These are phyloP conservation scores for Paragyromitra xinjiangensis DNA, from an alignment of 495 filamentous ascomycete genomes.

Conservation along the genomic window DNA sequence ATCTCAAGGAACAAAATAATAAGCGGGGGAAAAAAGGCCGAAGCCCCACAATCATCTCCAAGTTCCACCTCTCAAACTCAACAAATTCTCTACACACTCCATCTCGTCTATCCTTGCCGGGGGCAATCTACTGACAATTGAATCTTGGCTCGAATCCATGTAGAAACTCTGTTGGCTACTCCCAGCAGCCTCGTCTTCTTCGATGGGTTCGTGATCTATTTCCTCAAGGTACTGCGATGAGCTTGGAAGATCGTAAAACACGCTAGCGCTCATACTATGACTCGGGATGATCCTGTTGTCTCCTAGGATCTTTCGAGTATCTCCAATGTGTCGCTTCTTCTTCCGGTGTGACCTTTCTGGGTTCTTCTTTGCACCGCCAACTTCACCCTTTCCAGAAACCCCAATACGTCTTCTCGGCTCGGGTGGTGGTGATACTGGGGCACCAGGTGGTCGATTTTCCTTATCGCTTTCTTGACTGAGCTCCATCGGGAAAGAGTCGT, in stretches of 20 bases:
- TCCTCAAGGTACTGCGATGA: slow-evolving; percentile 28
- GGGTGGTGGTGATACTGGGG: slow-evolving; percentile 53
- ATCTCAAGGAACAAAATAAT: background rate
- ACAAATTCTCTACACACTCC: slow-evolving; percentile 56
- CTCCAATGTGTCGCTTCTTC: slow-evolving; percentile 22
- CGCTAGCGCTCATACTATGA: slow-evolving; percentile 6
- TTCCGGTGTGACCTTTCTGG: slow-evolving; percentile 21
- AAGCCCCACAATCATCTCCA: slow-evolving; percentile 43
- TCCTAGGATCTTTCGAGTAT: slow-evolving; percentile 25
- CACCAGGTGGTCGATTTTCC: slow-evolving; percentile 53
- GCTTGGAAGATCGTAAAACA: slow-evolving; percentile 17
- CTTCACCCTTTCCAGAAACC: slow-evolving; percentile 39
- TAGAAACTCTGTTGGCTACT: slow-evolving; percentile 36
- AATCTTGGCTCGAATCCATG: slow-evolving; percentile 34
- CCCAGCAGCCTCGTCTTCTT: slow-evolving; percentile 15
- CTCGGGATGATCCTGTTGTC: slow-evolving; percentile 27
- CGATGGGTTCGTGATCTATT: slow-evolving; percentile 6
- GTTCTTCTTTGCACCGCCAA: slow-evolving; percentile 28
- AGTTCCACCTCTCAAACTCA: slow-evolving; percentile 54
- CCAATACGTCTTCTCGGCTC: slow-evolving; percentile 42
- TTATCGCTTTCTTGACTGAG: slow-evolving; percentile 55
- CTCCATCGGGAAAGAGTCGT: slow-evolving; percentile 24
- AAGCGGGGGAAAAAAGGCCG: background rate
- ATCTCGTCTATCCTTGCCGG: slow-evolving; percentile 52
- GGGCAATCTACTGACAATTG: background rate